Conservation (phyloP, 23 red algal species). For the Pyropia yezoensis region DNA sequence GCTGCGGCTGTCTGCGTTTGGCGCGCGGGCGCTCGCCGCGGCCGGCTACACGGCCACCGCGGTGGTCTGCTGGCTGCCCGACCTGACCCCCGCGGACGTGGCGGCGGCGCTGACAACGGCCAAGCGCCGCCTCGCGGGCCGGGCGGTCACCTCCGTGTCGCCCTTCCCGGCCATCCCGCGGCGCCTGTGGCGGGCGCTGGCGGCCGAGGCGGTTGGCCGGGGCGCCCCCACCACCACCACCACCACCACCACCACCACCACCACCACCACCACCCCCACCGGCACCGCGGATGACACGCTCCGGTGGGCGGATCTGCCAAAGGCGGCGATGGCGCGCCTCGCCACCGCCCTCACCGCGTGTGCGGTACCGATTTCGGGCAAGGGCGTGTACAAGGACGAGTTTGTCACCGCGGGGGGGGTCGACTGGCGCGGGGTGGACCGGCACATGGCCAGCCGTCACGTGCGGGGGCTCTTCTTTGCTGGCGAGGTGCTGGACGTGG, state of each 20-base stretch:
- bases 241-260: too few species aligned
- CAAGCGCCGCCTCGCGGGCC: conserved; percentile 3
- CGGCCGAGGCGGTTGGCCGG: not conserved
- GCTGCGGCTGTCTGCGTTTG: conserved; percentile 68
- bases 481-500: conserved; percentile 81
- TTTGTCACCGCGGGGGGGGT: conserved; percentile 94
- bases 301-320: conserved; percentile 47
- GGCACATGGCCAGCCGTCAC: conserved; percentile 56
- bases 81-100: conserved; percentile 7
- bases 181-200: conserved; percentile 59
- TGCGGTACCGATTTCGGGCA: conserved; percentile 25
- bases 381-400: conserved; percentile 91
- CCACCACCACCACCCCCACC: too few species aligned
- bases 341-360: conserved; percentile 24
- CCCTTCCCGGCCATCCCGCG: conserved; percentile 43
- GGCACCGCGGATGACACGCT: conserved; percentile 5
- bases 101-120: conserved; percentile 14
- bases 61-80: conserved; percentile 55
- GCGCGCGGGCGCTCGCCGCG: conserved; percentile 49
- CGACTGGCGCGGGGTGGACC: conserved; percentile 12
- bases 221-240: too few species aligned
- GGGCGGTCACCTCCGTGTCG: conserved; percentile 23
- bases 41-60: conserved; percentile 23
- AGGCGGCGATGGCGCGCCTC: conserved; percentile 20
- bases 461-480: conserved; percentile 70